Evolutionary conservation across 2,329 filamentous ascomycete genomes (phyloP), one percentile per base, ranked within the genome.

Genomic region (Septoria linicola): DNA sequence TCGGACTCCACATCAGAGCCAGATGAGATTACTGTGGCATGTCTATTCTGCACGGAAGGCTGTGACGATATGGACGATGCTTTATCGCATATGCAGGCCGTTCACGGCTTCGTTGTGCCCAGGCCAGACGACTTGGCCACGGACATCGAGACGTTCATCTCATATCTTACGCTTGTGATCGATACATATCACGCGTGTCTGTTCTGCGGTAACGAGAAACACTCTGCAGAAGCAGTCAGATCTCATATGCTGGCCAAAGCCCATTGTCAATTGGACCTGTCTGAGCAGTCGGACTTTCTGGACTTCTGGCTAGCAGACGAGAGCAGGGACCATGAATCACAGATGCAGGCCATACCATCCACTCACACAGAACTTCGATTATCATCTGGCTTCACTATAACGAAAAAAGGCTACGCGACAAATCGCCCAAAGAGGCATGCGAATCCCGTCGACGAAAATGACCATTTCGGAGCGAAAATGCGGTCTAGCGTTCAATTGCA

Each of bases 161-260:
- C 66, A 34, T 80, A 80, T 47, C 63, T 80, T 0, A 70, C 75
- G 45, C 68, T 78, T 7, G 63, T 81, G 16, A 73, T 81, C 11
- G 73, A 67, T 16, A 70, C 63, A 0, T 79, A 77, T 47, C 66
- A 67, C 14, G 76, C 80, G 61, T 82, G 79, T 51, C 67, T 81
- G 31, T 71, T 69, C 16, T 81, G 79, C 55, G 74, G 75, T 1
- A 75, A 68, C 11, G 63, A 71, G 31, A 69, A 74, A 25, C 61
- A 63, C 0, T 76, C 72, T 0, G 65, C 68, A 0, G 67, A 76
- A 42, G 79, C 71, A 0, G 72, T 74, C 0, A 76, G 77, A 54
- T 75, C 78, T 30, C 79, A 80, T 47, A 80, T 80, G 77, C 58
- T 65, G 0, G 70, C 65, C 2, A 79, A 76, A 41, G 72, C 74